Evolutionary conservation across 148 eudicot genomes (phyloP), one percentile per base, ranked within the genome.

Genomic region (Rhododendron mucronatum): DNA sequence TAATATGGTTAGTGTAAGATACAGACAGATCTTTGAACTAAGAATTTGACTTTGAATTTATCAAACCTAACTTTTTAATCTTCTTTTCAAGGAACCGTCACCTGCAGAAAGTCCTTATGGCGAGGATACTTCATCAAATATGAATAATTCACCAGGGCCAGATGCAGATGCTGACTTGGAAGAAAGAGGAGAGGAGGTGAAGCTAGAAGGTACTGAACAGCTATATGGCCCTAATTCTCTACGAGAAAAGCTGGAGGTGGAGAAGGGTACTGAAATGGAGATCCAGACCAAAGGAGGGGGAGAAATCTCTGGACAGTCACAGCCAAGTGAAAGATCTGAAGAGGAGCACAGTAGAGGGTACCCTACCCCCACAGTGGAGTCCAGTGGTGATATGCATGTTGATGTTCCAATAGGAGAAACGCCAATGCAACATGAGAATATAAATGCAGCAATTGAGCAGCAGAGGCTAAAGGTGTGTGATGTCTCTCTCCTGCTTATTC

Each of bases 61-160:
- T 39, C 4, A 21, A 8, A 37, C 69, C 18, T 28, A n/a, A n/a
- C 8, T 79, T 15, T 55, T 51, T 59, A 21, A 35, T 44, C 55
- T 50, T 73, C 6, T 47, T 48, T 86, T 37, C 82, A 83, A 92
- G 99, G 94, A 88, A 55, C 84, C 73, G 41, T 86, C 90, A 84
- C 93, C 82, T 61, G 89, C 87, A 80, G 98, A 85, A 78, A 96
- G 97, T 90, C 98, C 94, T 9, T 81, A 73, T 86, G 93, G 91
- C 61, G 98, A 89, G 87, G 92, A 95, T 76, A 91, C 91, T 78
- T 96, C 98, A 81, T 92, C 98, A 28, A 93, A 93, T 91, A 89
- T 94, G 91, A 98, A 92, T 82, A 92, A 92, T 87, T 95, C 99
- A 80, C 91, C 88, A 35, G 93, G 93, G 53, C 86, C 81, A 59